These are phyloP conservation scores for Lasiodiplodia sp. DNA, from an alignment of 2,329 filamentous ascomycete species.

Conservation along the genomic window DNA sequence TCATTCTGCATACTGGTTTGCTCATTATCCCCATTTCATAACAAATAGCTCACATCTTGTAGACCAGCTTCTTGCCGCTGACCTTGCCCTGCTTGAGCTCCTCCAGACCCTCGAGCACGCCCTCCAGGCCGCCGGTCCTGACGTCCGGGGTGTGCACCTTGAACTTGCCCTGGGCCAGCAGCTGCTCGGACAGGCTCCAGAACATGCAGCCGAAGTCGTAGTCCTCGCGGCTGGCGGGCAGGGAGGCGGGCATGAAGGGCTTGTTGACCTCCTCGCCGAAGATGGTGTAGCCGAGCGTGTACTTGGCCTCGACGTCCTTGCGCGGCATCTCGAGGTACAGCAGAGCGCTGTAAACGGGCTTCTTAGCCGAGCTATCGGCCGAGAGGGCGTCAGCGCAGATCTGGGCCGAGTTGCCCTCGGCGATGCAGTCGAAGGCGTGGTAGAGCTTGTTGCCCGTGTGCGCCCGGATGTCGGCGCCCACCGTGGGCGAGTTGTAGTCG, in stretches of 20 bases:
- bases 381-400: conserved; percentile 53
- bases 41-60: conserved; percentile 29
- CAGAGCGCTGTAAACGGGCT: conserved; percentile 50
- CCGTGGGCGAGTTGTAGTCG: conserved; percentile 58
- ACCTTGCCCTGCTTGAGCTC: conserved; percentile 44
- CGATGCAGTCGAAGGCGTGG: conserved; percentile 59
- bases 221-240: conserved; percentile 36
- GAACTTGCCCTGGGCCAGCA: conserved; percentile 42
- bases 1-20: too few species aligned
- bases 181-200: conserved; percentile 36
- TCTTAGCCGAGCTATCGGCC: conserved; percentile 22
- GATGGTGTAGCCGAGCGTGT: conserved; percentile 53
- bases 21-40: too few species aligned
- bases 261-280: conserved; percentile 49
- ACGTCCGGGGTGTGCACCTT: conserved; percentile 43
- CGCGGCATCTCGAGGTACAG: conserved; percentile 51
- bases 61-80: conserved; percentile 46
- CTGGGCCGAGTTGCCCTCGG: conserved; percentile 45
- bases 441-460: conserved; percentile 54
- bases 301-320: conserved; percentile 52
- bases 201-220: conserved; percentile 42
- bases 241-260: conserved; percentile 2
- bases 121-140: conserved; percentile 39
- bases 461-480: conserved; percentile 55
- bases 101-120: conserved; percentile 41